Evolutionary conservation across 371 early-diverging fungal genomes (phyloP), one percentile per base, ranked within the genome.

Genomic region (Coemansia sp.): DNA sequence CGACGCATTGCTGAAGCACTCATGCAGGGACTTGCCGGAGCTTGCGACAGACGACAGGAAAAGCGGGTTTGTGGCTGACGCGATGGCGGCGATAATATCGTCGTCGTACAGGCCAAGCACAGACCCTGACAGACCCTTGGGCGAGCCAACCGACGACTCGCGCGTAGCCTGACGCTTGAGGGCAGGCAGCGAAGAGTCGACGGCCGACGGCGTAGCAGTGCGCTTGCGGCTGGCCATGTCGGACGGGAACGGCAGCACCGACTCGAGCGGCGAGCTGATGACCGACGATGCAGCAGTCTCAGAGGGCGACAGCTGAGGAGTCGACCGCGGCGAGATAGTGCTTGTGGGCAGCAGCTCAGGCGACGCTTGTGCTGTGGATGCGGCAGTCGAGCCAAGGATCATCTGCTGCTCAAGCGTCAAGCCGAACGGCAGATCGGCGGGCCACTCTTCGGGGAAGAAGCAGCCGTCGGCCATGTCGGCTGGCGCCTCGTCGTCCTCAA

Each of bases 401-500:
- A 72, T 60, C 63, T 77, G 77, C 63, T 77, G 77, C 73, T 77
- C 77, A 16, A 73, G 69, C 48, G 73, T 52, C 63, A 77, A 60
- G 22, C 77, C 77, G 31, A 64, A 68, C 27, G 63, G 51, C 65
- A 77, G 74, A 64, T 72, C 73, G 59, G 58, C 54, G 14, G 76
- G 57, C 79, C 79, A 78, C 53, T 71, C 79, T 58, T 74, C 75
- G 45, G 71, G 66, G 60, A 78, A 75, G 71, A 71, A 68, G 63
- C 71, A 69, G 68, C 59, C 62, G 31, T 78, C 79, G 39, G 52
- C 56, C 51, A 77, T 68, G 60, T 77, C 66, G 59, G 61, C 53
- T 60, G 72, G 77, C 21, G 77, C 77, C 59, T 87, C 87, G 56
- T 93, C 92, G 22, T 88, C 89, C 74, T 93, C 94, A 29, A 93